Conservation (phyloP, 148 eudicot genomes). For the Drosera capensis region DNA sequence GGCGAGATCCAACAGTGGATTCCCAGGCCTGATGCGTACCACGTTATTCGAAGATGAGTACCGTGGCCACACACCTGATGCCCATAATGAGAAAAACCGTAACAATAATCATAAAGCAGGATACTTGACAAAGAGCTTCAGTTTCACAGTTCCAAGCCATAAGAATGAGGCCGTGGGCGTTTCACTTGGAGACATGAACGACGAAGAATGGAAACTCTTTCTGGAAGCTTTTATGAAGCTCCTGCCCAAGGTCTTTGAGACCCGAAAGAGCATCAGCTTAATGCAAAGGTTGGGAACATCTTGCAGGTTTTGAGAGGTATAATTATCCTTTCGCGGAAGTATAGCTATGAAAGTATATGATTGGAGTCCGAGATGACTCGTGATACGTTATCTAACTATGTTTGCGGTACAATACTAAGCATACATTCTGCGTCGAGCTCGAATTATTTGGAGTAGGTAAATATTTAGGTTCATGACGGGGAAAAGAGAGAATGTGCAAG, state of each 20-base stretch:
- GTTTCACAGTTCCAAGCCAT: conserved; percentile 32
- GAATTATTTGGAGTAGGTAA: neutral
- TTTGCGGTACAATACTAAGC: no score
- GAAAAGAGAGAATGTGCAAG: conserved; percentile 13
- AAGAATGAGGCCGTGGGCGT: conserved; percentile 32
- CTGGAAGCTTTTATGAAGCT: conserved; percentile 44
- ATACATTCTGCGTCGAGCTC: no score
- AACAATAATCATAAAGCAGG: conserved; percentile 13
- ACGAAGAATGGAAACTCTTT: conserved; percentile 53
- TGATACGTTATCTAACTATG: no score
- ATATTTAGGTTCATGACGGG: conserved; percentile 4
- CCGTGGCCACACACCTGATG: neutral
- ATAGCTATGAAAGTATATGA: no score
- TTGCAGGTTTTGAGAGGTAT: conserved; percentile 30
- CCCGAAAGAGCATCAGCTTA: conserved; percentile 29
- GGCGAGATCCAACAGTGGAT: conserved; percentile 11
- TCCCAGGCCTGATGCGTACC: conserved; percentile 5
- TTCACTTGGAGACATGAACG: conserved; percentile 42
- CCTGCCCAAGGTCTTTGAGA: conserved; percentile 60
- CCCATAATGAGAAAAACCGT: conserved; percentile 1
- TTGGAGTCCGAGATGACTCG: no score
- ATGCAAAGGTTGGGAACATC: conserved; percentile 61
- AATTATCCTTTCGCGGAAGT: no score
- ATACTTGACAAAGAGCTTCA: conserved; percentile 31
- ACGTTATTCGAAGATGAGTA: conserved; percentile 2